phyloP scores from a whole-genome alignment of 2,329 filamentous ascomycete species.

The Aspergillus ustus region DNA sequence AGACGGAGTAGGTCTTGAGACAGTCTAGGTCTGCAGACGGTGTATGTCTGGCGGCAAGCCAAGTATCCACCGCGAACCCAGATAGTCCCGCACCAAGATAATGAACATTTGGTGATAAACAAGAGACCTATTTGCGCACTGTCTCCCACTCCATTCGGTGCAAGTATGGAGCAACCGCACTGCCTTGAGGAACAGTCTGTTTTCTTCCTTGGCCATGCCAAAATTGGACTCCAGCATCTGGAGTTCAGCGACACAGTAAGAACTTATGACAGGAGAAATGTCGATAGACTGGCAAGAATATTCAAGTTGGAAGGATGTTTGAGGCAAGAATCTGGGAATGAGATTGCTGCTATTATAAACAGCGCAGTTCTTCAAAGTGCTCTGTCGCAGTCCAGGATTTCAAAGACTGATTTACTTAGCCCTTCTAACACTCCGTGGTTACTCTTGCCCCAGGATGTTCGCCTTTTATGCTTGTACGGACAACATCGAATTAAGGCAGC shows the following conservation, averaged over 20 bases:
- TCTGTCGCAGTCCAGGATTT: neutral
- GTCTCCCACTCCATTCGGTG: neutral
- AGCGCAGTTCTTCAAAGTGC: neutral
- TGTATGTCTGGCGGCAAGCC: neutral
- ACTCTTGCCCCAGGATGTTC: neutral
- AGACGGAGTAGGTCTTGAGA: too few species aligned
- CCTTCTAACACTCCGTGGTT: neutral
- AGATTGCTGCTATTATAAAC: conserved; percentile 1
- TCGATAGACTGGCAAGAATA: conserved; percentile 1
- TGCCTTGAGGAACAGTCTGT: neutral
- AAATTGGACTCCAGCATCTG: neutral
- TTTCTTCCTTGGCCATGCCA: neutral
- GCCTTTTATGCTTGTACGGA: neutral
- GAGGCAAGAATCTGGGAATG: neutral
- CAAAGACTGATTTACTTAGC: neutral
- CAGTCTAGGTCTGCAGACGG: neutral
- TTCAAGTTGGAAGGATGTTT: conserved; percentile 3
- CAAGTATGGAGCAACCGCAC: neutral
- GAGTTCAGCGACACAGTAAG: neutral
- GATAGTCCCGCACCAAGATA: neutral
- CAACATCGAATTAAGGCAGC: neutral
- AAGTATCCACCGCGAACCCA: neutral
- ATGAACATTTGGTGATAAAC: neutral
- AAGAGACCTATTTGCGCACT: neutral
- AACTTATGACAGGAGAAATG: neutral